Evolutionary conservation across 805 yeast genomes (phyloP).

Genomic region (Candida methanosorbosa): DNA sequence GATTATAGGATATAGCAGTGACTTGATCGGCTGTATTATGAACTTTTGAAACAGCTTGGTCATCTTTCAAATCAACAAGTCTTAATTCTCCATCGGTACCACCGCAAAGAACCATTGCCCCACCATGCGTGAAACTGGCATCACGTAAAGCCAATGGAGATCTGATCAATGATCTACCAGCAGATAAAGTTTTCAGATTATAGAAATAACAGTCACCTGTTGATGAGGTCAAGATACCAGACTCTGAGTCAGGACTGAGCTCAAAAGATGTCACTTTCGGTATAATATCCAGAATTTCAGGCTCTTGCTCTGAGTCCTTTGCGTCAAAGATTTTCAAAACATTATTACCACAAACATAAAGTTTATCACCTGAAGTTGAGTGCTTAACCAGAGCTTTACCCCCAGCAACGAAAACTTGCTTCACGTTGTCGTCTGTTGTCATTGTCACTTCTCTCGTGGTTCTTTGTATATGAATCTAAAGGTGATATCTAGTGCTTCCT

Average conservation of each 20-base stretch:
- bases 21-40: constrained; percentile 44
- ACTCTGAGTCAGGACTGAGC: constrained; percentile 8
- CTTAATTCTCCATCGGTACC: constrained; percentile 59
- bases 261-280: constrained; percentile 37
- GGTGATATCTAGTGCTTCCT: too few species aligned
- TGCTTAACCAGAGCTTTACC: constrained; percentile 15
- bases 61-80: constrained; percentile 33
- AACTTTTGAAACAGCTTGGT: constrained; percentile 22
- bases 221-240: constrained; percentile 26
- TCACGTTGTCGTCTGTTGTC: constrained; percentile 1
- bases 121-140: constrained; percentile 51
- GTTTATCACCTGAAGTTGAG: constrained; percentile 18
- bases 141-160: constrained; percentile 42
- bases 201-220: constrained; percentile 36
- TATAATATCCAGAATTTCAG: constrained; percentile 45
- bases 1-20: constrained; percentile 45
- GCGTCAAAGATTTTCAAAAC: constrained; percentile 46
- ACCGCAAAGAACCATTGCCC: constrained; percentile 48
- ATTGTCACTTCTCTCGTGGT: not conserved
- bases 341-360: constrained; percentile 44
- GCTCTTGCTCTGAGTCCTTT: constrained; percentile 46
- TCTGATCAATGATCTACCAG: constrained; percentile 30
- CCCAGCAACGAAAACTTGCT: constrained; percentile 22
- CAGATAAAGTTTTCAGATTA: constrained; percentile 19
- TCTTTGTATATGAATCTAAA: too few species aligned